Evolutionary conservation across 108 stramenopile species (phyloP).

Genomic region (Nannochloropsis oceanica): DNA sequence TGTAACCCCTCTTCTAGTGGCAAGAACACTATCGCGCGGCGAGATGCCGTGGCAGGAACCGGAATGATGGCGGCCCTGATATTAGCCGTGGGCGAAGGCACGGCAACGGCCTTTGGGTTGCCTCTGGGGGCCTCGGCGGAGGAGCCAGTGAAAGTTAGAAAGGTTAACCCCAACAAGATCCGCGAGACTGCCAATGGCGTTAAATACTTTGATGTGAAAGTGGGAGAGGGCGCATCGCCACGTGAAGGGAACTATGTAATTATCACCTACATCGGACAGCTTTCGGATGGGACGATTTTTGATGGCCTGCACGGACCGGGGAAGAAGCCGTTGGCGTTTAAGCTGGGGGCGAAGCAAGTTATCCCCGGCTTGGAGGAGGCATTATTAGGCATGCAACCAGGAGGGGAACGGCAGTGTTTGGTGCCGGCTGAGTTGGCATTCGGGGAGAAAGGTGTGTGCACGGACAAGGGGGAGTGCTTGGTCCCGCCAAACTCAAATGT

Average conservation of each 20-base stretch:
- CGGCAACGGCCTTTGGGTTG: not conserved
- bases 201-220: not conserved
- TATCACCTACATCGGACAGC: not conserved
- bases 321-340: slow-evolving; percentile 26
- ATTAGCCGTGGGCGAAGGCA: not conserved
- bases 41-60: not conserved
- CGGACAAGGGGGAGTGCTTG: slow-evolving; percentile 32
- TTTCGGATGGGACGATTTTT: slow-evolving; percentile 18
- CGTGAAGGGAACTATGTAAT: not conserved
- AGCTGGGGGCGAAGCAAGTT: slow-evolving; percentile 15
- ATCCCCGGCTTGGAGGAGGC: slow-evolving; percentile 30
- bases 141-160: not conserved
- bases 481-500: not conserved
- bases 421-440: slow-evolving; percentile 28
- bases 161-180: not conserved
- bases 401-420: slow-evolving; percentile 27
- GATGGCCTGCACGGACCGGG: slow-evolving; percentile 12
- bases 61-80: not conserved
- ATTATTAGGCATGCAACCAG: slow-evolving; percentile 17
- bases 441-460: slow-evolving; percentile 32
- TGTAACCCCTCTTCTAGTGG: not conserved
- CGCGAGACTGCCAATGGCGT: not conserved
- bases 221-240: not conserved
- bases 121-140: not conserved
- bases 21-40: not conserved